A percentile compares a stretch with the other conserved stretches of the same genome.
Evolutionary conservation across 139 green algal genomes (phyloP).

Genomic region (Chlamydomonas eustigma): DNA sequence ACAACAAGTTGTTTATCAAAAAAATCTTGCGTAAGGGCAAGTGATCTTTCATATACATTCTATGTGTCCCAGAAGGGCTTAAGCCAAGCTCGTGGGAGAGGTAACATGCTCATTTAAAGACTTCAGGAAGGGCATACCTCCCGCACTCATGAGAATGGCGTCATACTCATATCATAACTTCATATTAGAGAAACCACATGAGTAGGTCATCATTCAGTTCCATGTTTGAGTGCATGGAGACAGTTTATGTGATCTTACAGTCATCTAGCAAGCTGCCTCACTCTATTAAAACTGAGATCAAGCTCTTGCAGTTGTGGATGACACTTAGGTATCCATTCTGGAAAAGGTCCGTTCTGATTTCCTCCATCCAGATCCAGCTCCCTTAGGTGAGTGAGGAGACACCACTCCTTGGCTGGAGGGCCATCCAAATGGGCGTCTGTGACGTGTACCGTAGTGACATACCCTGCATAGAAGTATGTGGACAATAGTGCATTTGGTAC

Average conservation of each 20-base stretch:
- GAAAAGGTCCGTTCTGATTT: constrained; percentile 38
- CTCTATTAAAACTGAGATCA: constrained; percentile 51
- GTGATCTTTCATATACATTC: too few relatives aligned
- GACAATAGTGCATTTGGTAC: neutral
- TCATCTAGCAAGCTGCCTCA: constrained; percentile 12
- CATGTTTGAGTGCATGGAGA: neutral
- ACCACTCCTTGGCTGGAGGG: constrained; percentile 31
- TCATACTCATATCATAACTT: too few relatives aligned
- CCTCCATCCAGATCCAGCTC: constrained; percentile 52
- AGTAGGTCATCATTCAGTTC: neutral
- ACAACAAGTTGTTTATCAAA: neutral
- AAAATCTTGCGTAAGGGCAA: neutral
- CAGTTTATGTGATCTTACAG: neutral
- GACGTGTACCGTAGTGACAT: constrained; percentile 47
- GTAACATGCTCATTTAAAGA: neutral
- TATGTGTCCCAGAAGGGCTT: too few relatives aligned
- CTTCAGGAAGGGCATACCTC: neutral
- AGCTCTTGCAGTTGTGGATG: constrained; percentile 45
- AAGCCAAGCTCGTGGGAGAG: too few relatives aligned
- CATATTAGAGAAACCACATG: neutral
- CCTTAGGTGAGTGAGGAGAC: constrained; percentile 34
- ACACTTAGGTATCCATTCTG: constrained; percentile 34
- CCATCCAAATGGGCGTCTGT: constrained; percentile 41
- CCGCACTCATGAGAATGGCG: too few relatives aligned
- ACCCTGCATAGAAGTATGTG: neutral